These are phyloP conservation scores for Vanderwaltozyma verrucispora DNA, from an alignment of 805 yeast species.

Conservation along the genomic window DNA sequence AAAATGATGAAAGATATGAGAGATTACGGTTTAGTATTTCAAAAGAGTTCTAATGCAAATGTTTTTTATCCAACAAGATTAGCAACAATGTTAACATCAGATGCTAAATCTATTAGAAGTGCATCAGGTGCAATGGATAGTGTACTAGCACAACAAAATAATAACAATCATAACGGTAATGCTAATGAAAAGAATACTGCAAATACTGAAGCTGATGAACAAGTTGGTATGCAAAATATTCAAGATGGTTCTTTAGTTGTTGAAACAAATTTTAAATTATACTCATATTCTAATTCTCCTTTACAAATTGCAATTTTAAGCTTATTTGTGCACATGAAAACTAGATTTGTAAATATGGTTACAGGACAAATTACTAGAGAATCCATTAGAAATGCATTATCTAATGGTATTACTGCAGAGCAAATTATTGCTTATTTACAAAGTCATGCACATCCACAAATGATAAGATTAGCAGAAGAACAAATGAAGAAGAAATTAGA, in stretches of 20 bases:
- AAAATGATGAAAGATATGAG: conserved; percentile 81
- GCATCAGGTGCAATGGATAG: conserved; percentile 71
- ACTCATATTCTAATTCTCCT: conserved; percentile 90
- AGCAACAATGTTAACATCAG: conserved; percentile 85
- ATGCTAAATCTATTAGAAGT: conserved; percentile 55
- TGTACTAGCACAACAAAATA: conserved; percentile 40
- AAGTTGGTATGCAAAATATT: conserved; percentile 18
- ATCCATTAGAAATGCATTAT: conserved; percentile 72
- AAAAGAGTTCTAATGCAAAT: conserved; percentile 43
- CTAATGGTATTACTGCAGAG: conserved; percentile 88
- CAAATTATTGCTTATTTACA: conserved; percentile 85
- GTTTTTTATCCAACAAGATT: conserved; percentile 84
- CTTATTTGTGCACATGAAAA: conserved; percentile 72
- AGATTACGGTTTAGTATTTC: conserved; percentile 85
- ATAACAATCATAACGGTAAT: conserved; percentile 14
- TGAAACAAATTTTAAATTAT: conserved; percentile 88
- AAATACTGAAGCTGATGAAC: conserved; percentile 18
- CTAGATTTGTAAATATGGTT: conserved; percentile 86
- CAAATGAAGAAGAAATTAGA: conserved; percentile 56
- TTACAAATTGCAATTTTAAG: conserved; percentile 88
- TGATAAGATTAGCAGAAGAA: conserved; percentile 67
- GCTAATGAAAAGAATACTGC: conserved; percentile 7
- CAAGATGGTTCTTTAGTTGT: conserved; percentile 65
- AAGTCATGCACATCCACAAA: conserved; percentile 89
- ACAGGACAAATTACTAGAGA: conserved; percentile 91